A percentile compares a stretch with the other conserved stretches of the same genome.
phyloP scores from a whole-genome alignment of 306 rosid species.

The Acacia melanoxylon region DNA sequence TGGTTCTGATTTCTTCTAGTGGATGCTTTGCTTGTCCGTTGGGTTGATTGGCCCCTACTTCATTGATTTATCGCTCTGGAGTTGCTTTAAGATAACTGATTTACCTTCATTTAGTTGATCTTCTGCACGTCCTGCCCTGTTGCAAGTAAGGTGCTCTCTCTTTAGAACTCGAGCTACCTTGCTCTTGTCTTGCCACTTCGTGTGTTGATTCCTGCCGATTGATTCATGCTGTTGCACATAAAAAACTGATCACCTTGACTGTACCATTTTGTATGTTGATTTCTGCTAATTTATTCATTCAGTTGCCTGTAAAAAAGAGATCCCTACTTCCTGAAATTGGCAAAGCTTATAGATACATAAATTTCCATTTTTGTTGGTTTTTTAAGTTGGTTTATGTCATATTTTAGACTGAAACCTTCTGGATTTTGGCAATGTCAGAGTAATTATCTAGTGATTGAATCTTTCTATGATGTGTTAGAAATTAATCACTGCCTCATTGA shows the following conservation, averaged over 20 bases:
- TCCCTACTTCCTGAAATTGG: not conserved
- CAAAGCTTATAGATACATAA: not conserved
- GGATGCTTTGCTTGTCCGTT: slow-evolving; percentile 24
- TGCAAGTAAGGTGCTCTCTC: not conserved
- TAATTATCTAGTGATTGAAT: slow-evolving; percentile 6
- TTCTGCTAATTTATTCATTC: not conserved
- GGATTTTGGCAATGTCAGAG: not conserved
- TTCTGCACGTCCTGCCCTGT: slow-evolving; percentile 16
- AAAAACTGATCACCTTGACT: not conserved
- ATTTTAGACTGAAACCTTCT: slow-evolving; percentile 19
- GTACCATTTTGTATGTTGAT: slow-evolving; percentile 4
- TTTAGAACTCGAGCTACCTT: not conserved
- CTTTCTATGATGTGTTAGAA: not conserved
- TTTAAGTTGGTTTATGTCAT: slow-evolving; percentile 7
- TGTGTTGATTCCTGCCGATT: not conserved
- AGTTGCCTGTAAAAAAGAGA: not conserved
- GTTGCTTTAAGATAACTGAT: not conserved
- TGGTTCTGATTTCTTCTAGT: slow-evolving; percentile 26
- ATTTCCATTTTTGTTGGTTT: not conserved
- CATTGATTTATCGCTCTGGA: slow-evolving; percentile 27
- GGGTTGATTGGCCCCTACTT: slow-evolving; percentile 22
- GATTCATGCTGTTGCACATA: not conserved
- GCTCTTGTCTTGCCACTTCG: slow-evolving; percentile 2
- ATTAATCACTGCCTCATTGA: not conserved
- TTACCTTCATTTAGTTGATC: slow-evolving; percentile 18